Evolutionary conservation across 192 early-diverging fungal genomes (phyloP).

Genomic region (Podila verticillata): DNA sequence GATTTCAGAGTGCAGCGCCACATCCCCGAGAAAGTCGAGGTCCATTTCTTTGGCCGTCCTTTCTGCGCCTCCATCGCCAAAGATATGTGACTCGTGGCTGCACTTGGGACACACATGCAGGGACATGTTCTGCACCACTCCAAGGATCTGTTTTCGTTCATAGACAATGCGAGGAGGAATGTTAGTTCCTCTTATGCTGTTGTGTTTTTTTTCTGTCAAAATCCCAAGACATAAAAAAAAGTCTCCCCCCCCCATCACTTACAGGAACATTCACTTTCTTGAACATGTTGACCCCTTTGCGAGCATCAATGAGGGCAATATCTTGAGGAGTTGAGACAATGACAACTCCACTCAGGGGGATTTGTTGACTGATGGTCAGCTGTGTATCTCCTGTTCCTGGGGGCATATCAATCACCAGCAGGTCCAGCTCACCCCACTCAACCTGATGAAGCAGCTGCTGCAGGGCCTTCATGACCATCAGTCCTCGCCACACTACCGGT

Average conservation of each 20-base stretch:
- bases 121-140: conserved; percentile 91
- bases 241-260: conserved; percentile 28
- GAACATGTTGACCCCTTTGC: conserved; percentile 86
- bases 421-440: conserved; percentile 80
- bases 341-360: conserved; percentile 69
- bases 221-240: background rate
- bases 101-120: conserved; percentile 84
- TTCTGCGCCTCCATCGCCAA: conserved; percentile 72
- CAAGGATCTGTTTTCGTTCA: conserved; percentile 71
- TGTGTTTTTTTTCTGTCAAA: background rate
- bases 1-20: conserved; percentile 82
- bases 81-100: conserved; percentile 79
- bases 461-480: conserved; percentile 95
- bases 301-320: conserved; percentile 82
- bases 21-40: conserved; percentile 75
- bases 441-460: conserved; percentile 88
- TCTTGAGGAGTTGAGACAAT: conserved; percentile 95
- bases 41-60: conserved; percentile 71
- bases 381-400: conserved; percentile 94
- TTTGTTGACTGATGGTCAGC: conserved; percentile 84
- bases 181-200: background rate
- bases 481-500: conserved; percentile 89
- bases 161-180: background rate
- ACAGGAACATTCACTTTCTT: conserved; percentile 84
- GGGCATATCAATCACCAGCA: conserved; percentile 90